These are phyloP conservation scores for Plasmopara halstedii DNA, from an alignment of 352 stramenopile genomes.

Conservation along the genomic window DNA sequence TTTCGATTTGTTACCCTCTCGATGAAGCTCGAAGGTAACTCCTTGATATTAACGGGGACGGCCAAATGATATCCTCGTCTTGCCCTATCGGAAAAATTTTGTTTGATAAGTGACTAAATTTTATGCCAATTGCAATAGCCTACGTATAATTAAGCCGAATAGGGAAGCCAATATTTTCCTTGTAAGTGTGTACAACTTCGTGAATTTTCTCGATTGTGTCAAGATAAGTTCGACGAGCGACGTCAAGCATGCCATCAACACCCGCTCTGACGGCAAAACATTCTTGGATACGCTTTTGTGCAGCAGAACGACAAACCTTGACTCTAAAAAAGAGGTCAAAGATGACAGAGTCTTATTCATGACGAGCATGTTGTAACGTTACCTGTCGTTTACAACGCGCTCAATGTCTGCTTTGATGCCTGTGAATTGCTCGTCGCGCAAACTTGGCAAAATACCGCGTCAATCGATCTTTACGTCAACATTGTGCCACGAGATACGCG, in stretches of 20 bases:
- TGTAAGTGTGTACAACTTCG: conserved; percentile 64
- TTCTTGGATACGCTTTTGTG: conserved; percentile 80
- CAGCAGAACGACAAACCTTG: conserved; percentile 53
- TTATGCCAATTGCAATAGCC: conserved; percentile 1
- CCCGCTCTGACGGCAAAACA: conserved; percentile 74
- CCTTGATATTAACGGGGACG: conserved; percentile 42
- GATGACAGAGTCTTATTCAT: background rate
- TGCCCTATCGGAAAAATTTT: conserved; percentile 16
- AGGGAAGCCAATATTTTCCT: conserved; percentile 54
- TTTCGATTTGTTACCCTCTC: conserved; percentile 58
- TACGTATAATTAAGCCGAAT: conserved; percentile 78
- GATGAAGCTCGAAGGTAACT: conserved; percentile 54
- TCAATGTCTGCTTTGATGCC: conserved; percentile 56
- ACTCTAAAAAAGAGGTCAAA: conserved; percentile 26
- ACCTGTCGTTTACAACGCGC: conserved; percentile 72
- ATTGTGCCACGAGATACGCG: background rate
- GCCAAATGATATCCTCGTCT: conserved; percentile 67
- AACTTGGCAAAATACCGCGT: conserved; percentile 22
- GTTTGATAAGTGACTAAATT: background rate
- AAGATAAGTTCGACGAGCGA: conserved; percentile 70
- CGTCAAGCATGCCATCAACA: conserved; percentile 82
- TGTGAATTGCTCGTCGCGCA: conserved; percentile 45
- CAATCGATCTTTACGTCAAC: background rate
- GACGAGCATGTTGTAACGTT: background rate
- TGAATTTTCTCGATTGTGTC: conserved; percentile 82